Evolutionary conservation across 2,329 filamentous ascomycete species (phyloP).

Genomic region (Didymella pomorum): DNA sequence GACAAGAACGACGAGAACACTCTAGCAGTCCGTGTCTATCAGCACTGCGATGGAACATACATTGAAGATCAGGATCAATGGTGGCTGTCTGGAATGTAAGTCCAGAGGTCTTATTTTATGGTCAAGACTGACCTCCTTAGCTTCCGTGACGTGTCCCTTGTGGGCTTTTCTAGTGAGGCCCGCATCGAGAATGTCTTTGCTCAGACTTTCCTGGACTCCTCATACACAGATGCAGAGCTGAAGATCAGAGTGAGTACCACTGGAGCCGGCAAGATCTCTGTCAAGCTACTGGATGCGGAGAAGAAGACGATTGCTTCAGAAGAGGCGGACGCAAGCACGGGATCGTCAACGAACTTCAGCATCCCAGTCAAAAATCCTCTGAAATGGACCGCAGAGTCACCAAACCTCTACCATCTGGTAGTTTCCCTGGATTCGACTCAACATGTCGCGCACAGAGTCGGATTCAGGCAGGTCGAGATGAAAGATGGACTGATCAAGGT

Average conservation of each 20-base stretch:
- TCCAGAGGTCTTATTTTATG: background rate
- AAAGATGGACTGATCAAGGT: conserved; percentile 67
- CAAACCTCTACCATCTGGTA: conserved; percentile 66
- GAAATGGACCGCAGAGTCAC: conserved; percentile 75
- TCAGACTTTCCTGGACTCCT: conserved; percentile 61
- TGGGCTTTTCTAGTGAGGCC: conserved; percentile 62
- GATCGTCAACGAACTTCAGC: conserved; percentile 33
- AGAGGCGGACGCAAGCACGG: conserved; percentile 26
- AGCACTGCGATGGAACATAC: conserved; percentile 73
- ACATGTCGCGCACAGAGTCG: conserved; percentile 62
- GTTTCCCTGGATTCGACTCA: conserved; percentile 54
- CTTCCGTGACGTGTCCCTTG: conserved; percentile 70
- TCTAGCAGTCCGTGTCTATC: conserved; percentile 71
- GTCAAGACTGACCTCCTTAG: conserved; percentile 55
- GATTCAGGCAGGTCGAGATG: conserved; percentile 71
- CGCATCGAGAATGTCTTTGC: conserved; percentile 67
- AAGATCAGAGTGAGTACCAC: conserved; percentile 56
- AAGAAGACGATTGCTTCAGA: conserved; percentile 28
- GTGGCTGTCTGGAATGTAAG: conserved; percentile 66
- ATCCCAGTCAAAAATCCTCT: conserved; percentile 61
- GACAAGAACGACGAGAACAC: conserved; percentile 59
- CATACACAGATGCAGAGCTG: conserved; percentile 62
- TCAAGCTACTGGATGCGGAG: conserved; percentile 58
- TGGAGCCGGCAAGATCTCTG: conserved; percentile 52
- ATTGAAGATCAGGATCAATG: conserved; percentile 75